phyloP scores from a whole-genome alignment of 352 stramenopile species.

The Phytophthora citricola region DNA sequence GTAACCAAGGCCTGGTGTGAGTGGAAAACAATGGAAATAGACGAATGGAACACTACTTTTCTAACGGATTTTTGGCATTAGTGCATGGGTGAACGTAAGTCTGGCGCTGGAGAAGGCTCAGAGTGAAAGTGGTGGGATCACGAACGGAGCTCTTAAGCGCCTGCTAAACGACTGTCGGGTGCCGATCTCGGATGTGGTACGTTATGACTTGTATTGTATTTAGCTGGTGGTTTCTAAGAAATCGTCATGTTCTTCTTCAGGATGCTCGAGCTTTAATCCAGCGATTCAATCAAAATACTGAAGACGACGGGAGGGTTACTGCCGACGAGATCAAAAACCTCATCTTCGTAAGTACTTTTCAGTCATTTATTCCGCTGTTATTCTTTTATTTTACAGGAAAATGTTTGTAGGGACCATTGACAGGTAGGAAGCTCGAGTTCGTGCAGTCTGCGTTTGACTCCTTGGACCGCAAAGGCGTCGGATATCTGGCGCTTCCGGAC shows the following conservation, averaged over 20 bases:
- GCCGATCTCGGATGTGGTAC: conserved; percentile 68
- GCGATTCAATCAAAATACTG: conserved; percentile 36
- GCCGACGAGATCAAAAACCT: conserved; percentile 65
- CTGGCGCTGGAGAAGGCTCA: conserved; percentile 57
- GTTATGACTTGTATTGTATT: neutral
- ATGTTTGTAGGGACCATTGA: conserved; percentile 44
- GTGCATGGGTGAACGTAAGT: conserved; percentile 61
- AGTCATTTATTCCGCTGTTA: neutral
- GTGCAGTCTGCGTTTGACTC: conserved; percentile 74
- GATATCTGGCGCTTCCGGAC: conserved; percentile 65
- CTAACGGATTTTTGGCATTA: conserved; percentile 12
- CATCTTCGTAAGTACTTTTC: conserved; percentile 49
- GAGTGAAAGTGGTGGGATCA: conserved; percentile 47
- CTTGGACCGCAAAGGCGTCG: conserved; percentile 66
- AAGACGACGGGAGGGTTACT: conserved; percentile 53
- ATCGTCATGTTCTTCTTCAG: conserved; percentile 22
- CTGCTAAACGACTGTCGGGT: conserved; percentile 58
- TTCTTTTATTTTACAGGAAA: neutral
- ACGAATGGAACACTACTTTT: neutral
- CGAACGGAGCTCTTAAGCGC: conserved; percentile 61
- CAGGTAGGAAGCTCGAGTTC: conserved; percentile 60
- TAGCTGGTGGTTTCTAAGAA: neutral
- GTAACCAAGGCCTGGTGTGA: conserved; percentile 57
- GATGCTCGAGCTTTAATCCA: conserved; percentile 62
- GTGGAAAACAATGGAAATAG: conserved; percentile 9